Base-by-base conservation (phyloP, 345 rosid genomes). In the Citrus australasica region DNA sequence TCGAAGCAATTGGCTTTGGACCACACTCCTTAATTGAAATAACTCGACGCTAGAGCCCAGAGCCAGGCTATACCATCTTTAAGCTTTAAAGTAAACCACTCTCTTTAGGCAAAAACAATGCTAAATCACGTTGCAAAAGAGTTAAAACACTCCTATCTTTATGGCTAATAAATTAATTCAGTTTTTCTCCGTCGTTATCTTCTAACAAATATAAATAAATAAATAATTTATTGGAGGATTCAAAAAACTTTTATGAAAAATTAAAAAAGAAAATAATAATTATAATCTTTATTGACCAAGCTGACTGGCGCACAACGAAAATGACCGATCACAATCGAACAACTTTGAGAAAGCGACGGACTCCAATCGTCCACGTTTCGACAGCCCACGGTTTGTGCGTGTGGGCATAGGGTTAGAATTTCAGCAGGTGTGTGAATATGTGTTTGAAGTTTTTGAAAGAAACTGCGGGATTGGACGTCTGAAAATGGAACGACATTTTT, bases 351-450 rank as follows among this genome's bases (percentile, higher is more conserved):
- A 33, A 67, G 19, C 8, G 69, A 67, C 78, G 25, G 35, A 9
- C 74, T 68, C 69, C 59, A 24, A 46, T 7, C 62, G 0, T 58
- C 78, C 82, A 76, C 83, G 77, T 81, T 56, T 71, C 80, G 9
- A 0, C 0, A 30, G 21, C 65, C 61, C 62, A 63, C 60, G 1
- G 25, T 9, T 9, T 27, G 22, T 27, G 60, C 60, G 14, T 17
- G 73, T 69, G 24, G 30, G 25, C 9, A 7, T 17, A 10, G 51
- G 74, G 38, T 30, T 62, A n/a, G 27, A 61, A 10, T n/a, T 42
- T 56, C 72, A 79, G 78, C 74, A 71, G 75, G 77, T 73, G 69
- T 78, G 40, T 25, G 24, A 46, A 46, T 3, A 0, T 1, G 1
- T 3, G 5, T 1, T 13, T 13, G 17, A 13, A 3, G 51, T 46